Conservation (phyloP, 2,329 filamentous ascomycete genomes). For the Elsinoe ampelina region DNA sequence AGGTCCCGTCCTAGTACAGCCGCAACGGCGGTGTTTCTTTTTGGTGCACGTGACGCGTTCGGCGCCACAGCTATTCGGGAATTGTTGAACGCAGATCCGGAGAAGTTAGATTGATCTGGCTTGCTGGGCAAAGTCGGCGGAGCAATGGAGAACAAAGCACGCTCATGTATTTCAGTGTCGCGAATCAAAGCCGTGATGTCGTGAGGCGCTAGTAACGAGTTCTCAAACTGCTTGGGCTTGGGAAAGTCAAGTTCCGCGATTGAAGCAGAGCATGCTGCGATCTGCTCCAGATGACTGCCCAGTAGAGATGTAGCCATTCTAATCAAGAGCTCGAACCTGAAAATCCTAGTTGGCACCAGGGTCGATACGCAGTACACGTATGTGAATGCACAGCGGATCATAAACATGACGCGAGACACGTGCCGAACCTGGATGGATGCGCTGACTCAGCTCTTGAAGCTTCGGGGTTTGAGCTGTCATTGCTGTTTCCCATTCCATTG, state of each 20-base stretch:
- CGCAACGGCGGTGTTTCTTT: slow-evolving; percentile 73
- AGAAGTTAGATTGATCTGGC: slow-evolving; percentile 20
- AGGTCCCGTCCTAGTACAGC: slow-evolving; percentile 81
- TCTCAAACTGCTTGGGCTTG: slow-evolving; percentile 88
- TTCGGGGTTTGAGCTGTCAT: neutral
- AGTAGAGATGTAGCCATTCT: slow-evolving; percentile 27
- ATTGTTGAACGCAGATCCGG: slow-evolving; percentile 29
- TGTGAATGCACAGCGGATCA: neutral
- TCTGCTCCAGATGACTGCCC: slow-evolving; percentile 42
- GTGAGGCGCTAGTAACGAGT: slow-evolving; percentile 75
- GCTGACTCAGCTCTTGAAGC: neutral
- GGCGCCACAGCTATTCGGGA: slow-evolving; percentile 26
- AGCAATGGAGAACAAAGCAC: slow-evolving; percentile 87
- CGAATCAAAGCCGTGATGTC: slow-evolving; percentile 93
- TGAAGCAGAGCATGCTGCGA: slow-evolving; percentile 39
- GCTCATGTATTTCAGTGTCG: slow-evolving; percentile 89
- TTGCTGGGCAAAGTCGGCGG: slow-evolving; percentile 48
- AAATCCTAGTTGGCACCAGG: too few relatives aligned
- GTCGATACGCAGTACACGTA: too few relatives aligned
- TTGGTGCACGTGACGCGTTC: slow-evolving; percentile 45
- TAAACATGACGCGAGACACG: slow-evolving; percentile 9
- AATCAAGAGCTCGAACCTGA: neutral
- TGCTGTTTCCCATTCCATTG: slow-evolving; percentile 11
- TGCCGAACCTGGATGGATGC: slow-evolving; percentile 9
- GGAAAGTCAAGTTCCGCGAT: slow-evolving; percentile 56